A percentile compares a stretch with the other conserved stretches of the same genome.
These are phyloP conservation scores for Exophiala bonariae DNA, from an alignment of 2,329 filamentous ascomycete species.

Conservation along the genomic window DNA sequence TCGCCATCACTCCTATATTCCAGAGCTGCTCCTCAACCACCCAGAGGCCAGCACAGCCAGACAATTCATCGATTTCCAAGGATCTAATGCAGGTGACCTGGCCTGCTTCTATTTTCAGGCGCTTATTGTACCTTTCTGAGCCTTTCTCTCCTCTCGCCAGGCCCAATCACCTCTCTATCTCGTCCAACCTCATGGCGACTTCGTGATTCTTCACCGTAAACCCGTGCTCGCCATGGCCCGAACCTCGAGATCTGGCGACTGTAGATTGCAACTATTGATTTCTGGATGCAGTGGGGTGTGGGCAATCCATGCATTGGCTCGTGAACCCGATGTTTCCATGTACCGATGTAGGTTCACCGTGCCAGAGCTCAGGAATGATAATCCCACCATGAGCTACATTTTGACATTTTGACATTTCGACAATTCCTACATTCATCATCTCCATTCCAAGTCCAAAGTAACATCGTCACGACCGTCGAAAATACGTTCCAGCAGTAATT, in stretches of 20 bases:
- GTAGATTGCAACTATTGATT: slow-evolving; percentile 1
- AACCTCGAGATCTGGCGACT: slow-evolving; percentile 15
- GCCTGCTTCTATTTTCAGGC: slow-evolving; percentile 16
- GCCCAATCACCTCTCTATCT: slow-evolving; percentile 12
- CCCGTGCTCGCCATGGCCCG: background rate
- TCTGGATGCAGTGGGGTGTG: no score
- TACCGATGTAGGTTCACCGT: no score
- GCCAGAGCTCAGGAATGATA: no score
- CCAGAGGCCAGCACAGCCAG: background rate
- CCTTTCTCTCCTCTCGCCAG: background rate
- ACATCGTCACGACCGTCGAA: background rate
- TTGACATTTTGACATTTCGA: no score
- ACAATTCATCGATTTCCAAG: background rate
- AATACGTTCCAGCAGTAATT: background rate
- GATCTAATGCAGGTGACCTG: background rate
- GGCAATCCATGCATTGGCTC: no score
- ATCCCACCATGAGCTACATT: no score
- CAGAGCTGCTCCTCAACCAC: no score
- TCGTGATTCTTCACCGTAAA: slow-evolving; percentile 1
- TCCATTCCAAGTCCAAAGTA: background rate
- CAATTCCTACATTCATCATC: background rate
- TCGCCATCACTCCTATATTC: no score
- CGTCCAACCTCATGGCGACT: slow-evolving; percentile 5
- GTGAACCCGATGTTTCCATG: no score
- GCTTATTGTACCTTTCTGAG: slow-evolving; percentile 12